Conservation (phyloP, 805 yeast genomes). For the Vanderwaltozyma verrucispora region DNA sequence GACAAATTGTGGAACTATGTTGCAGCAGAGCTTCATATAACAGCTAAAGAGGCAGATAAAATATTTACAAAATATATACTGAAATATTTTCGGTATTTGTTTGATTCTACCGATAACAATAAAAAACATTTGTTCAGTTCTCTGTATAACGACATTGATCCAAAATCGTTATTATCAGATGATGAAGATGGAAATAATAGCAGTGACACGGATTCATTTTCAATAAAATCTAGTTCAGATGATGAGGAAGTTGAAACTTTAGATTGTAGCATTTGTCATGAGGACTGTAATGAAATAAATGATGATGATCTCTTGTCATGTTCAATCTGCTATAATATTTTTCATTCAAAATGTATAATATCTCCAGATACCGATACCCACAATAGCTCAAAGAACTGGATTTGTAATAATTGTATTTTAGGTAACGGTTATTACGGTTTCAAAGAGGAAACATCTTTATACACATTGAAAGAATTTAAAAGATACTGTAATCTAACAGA, state of each 20-base stretch:
- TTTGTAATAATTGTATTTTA: constrained; percentile 71
- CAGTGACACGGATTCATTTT: constrained; percentile 14
- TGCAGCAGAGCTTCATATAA: constrained; percentile 5
- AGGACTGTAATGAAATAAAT: constrained; percentile 9
- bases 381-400: constrained; percentile 41
- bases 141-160: constrained; percentile 15
- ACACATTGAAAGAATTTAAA: constrained; percentile 52
- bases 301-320: constrained; percentile 35
- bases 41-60: constrained; percentile 1
- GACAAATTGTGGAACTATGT: constrained; percentile 22
- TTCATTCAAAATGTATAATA: constrained; percentile 33
- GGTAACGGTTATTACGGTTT: constrained; percentile 88
- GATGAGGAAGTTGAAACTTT: constrained; percentile 33
- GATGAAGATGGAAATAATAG: constrained; percentile 3
- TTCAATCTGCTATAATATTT: constrained; percentile 63
- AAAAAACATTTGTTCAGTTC: constrained; percentile 1
- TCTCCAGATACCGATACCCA: not conserved
- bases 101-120: constrained; percentile 6
- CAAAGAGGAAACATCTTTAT: constrained; percentile 50
- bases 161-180: constrained; percentile 25
- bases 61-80: constrained; percentile 22
- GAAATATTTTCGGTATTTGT: constrained; percentile 28
- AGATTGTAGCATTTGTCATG: constrained; percentile 38
- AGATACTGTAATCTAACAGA: constrained; percentile 37
- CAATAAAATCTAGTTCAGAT: not conserved